Evolutionary conservation across 2,329 filamentous ascomycete species (phyloP).

Genomic region (Zymoseptoria tritici): DNA sequence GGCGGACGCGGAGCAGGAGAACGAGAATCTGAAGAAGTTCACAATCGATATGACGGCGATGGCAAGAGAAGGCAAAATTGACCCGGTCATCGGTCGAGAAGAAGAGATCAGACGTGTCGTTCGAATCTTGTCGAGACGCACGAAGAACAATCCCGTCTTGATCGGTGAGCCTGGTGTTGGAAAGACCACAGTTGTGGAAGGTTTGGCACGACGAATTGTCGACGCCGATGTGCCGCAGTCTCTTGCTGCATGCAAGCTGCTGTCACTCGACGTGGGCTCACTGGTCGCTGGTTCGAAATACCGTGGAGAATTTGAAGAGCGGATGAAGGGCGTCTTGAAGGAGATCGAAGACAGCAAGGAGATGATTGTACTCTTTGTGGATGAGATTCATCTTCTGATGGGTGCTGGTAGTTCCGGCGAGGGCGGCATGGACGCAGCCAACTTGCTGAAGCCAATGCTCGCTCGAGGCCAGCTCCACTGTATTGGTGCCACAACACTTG

Average conservation of each 20-base stretch:
- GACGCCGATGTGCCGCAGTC: constrained; percentile 96
- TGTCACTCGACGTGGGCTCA: constrained; percentile 91
- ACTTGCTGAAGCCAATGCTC: constrained; percentile 95
- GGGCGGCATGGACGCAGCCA: constrained; percentile 97
- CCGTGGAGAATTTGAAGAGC: constrained; percentile 95
- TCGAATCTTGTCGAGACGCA: constrained; percentile 82
- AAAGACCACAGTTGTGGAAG: constrained; percentile 97
- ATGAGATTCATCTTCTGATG: constrained; percentile 98
- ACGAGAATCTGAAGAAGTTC: constrained; percentile 95
- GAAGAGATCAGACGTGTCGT: constrained; percentile 91
- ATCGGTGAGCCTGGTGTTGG: constrained; percentile 98
- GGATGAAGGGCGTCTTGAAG: constrained; percentile 98
- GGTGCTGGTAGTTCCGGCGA: constrained; percentile 90
- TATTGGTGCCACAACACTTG: constrained; percentile 90
- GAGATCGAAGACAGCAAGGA: constrained; percentile 93
- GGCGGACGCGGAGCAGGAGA: constrained; percentile 84
- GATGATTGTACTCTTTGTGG: constrained; percentile 95
- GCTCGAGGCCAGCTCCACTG: constrained; percentile 94
- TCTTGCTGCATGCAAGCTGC: constrained; percentile 82
- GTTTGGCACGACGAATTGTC: constrained; percentile 88
- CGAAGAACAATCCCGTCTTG: constrained; percentile 97
- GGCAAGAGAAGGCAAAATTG: constrained; percentile 94
- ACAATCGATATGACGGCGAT: constrained; percentile 97
- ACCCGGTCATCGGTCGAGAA: constrained; percentile 92
- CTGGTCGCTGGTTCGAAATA: constrained; percentile 97